A percentile compares a stretch with the other conserved stretches of the same genome.
These are phyloP conservation scores for Penicillium macrosclerotiorum DNA, from an alignment of 495 filamentous ascomycete genomes.

Conservation along the genomic window DNA sequence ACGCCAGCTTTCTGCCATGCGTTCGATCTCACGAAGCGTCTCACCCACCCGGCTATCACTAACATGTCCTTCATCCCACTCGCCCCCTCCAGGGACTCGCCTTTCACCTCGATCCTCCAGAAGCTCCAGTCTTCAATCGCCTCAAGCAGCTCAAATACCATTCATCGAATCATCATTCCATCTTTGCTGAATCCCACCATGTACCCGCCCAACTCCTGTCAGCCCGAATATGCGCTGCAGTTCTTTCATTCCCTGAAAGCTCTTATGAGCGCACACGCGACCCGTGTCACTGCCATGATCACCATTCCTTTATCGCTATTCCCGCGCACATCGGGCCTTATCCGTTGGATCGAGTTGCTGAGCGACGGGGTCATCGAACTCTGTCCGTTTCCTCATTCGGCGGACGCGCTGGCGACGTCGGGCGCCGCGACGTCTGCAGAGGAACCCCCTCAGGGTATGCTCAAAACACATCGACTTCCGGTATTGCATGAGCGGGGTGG, in stretches of 20 bases:
- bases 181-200: constrained; percentile 77
- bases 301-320: constrained; percentile 79
- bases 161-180: constrained; percentile 85
- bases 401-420: constrained; percentile 53
- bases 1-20: constrained; percentile 71
- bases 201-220: constrained; percentile 65
- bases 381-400: constrained; percentile 73
- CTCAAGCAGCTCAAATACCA: constrained; percentile 52
- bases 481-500: constrained; percentile 86
- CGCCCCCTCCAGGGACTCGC: constrained; percentile 51
- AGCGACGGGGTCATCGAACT: constrained; percentile 86
- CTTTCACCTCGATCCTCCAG: constrained; percentile 63
- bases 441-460: constrained; percentile 80
- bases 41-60: constrained; percentile 56
- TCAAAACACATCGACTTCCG: constrained; percentile 79
- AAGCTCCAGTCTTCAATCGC: constrained; percentile 57
- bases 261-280: constrained; percentile 64
- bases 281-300: constrained; percentile 68
- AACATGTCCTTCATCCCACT: constrained; percentile 59
- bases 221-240: constrained; percentile 70
- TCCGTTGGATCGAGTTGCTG: constrained; percentile 85
- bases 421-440: constrained; percentile 55
- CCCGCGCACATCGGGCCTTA: constrained; percentile 72
- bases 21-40: constrained; percentile 86
- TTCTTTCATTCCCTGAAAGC: constrained; percentile 81